Base-by-base conservation (phyloP, 2,329 filamentous ascomycete genomes). In the Alternaria arbusti region DNA sequence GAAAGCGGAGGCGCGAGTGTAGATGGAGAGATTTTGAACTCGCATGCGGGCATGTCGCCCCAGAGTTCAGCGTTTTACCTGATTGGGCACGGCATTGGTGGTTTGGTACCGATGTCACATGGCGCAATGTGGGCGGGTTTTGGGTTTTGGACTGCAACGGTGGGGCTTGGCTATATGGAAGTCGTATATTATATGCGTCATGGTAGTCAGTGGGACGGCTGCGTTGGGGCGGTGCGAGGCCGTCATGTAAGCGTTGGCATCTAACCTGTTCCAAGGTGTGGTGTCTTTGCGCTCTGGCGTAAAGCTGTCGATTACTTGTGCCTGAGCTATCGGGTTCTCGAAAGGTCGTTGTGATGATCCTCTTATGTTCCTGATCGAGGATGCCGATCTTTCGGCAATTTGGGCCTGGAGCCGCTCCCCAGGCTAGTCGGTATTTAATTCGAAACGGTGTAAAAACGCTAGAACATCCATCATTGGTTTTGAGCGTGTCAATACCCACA, bases 21-120 rank as follows among this genome's bases (percentile, higher is more conserved):
- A 40, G 4, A 40, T 40, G 46, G 63, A 46, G 17, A 23, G 52
- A 9, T 40, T 64, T 58, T 22, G 23, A 46, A 46, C 7, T 51
- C 51, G 56, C 40, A 59, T 50, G 46, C 7, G 12, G 12, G 30
- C 30, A 32, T 32, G 30, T 32, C 30, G 12, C 57, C 65, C 64
- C 68, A 70, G 61, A 57, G 59, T 65, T 67, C 68, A 20, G 69
- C 64, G 50, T 63, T 64, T 68, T 70, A 22, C 71, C 63, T 22
- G 12, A 71, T 70, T 59, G 17, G 56, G 59, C 54, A 64, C 62
- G 67, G 68, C 54, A 69, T 55, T 67, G 32, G 54, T 30, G 61
- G 25, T 46, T 45, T 36, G 59, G 59, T 55, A 54, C 63, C 61
- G 59, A 59, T 66, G 56, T 67, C 67, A 65, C 70, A 71, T 69